phyloP scores from a whole-genome alignment of 2,329 filamentous ascomycete species.

The Domatiomyces catenatus region DNA sequence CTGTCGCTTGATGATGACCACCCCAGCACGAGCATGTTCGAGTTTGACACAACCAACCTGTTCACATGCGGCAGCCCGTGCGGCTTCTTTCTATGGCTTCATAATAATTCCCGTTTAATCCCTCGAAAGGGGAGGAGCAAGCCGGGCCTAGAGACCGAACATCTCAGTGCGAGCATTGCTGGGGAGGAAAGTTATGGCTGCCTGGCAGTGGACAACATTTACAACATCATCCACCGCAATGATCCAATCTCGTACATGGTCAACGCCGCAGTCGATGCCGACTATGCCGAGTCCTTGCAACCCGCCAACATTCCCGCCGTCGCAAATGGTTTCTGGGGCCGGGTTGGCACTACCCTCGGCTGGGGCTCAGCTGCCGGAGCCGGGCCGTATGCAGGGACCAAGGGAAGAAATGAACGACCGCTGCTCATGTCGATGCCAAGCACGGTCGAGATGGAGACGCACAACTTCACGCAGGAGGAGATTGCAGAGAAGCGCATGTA shows the following conservation, averaged over 20 bases:
- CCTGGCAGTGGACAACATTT: conserved; percentile 85
- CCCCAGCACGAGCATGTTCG: conserved; percentile 48
- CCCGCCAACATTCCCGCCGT: conserved; percentile 64
- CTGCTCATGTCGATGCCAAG: conserved; percentile 49
- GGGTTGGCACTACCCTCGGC: conserved; percentile 47
- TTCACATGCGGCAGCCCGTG: conserved; percentile 84
- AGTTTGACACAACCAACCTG: conserved; percentile 80
- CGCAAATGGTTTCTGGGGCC: conserved; percentile 48
- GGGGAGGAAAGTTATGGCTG: conserved; percentile 76
- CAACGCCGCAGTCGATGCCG: conserved; percentile 74
- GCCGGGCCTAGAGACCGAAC: conserved; percentile 52
- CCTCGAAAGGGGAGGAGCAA: conserved; percentile 66
- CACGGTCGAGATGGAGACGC: conserved; percentile 82
- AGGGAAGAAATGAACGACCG: conserved; percentile 25
- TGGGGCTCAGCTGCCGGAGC: conserved; percentile 43
- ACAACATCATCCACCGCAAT: conserved; percentile 71
- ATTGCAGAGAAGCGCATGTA: conserved; percentile 78
- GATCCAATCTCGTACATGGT: conserved; percentile 80
- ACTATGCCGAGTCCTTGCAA: conserved; percentile 62
- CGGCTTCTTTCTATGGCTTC: conserved; percentile 76
- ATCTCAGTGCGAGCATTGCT: conserved; percentile 48
- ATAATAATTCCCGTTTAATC: conserved; percentile 49
- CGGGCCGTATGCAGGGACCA: conserved; percentile 31
- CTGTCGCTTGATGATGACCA: conserved; percentile 25
- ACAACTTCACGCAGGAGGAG: conserved; percentile 86